Evolutionary conservation across 176 grass and related monocot species (phyloP).

Genomic region (Bromus sterilis): DNA sequence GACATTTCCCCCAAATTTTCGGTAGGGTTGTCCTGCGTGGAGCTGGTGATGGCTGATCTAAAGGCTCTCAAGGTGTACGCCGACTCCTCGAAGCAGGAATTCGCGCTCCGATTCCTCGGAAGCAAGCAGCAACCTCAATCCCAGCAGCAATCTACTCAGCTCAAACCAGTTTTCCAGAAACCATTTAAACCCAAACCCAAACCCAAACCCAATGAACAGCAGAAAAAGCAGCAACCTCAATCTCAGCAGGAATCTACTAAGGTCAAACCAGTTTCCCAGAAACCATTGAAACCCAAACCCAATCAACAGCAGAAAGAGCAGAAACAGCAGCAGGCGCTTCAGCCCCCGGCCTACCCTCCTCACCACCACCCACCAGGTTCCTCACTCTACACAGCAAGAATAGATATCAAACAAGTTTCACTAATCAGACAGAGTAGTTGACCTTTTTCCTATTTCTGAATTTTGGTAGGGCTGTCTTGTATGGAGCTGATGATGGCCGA

Average conservation of each 20-base stretch:
- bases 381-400: neutral
- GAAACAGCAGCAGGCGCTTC: conserved; percentile 16
- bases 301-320: conserved; percentile 3
- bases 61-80: conserved; percentile 72
- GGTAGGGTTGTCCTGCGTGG: conserved; percentile 47
- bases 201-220: neutral
- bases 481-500: conserved; percentile 86
- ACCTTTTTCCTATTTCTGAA: neutral
- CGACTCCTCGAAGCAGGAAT: conserved; percentile 19
- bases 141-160: conserved; percentile 9
- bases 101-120: conserved; percentile 16
- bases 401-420: conserved; percentile 5
- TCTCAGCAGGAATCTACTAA: conserved; percentile 1
- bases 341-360: conserved; percentile 27
- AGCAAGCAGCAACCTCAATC: conserved; percentile 1
- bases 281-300: neutral
- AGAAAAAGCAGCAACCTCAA: neutral
- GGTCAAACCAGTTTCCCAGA: neutral
- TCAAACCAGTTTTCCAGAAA: neutral
- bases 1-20: conserved; percentile 3
- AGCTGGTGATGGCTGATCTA: conserved; percentile 76
- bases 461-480: conserved; percentile 54
- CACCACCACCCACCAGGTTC: conserved; percentile 29
- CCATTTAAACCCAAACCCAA: neutral
- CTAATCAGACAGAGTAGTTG: neutral